Percentiles rank a stretch among this genome's conserved stretches.
Conservation (phyloP, 805 yeast species). For the Wickerhamiella vanderwaltii region DNA sequence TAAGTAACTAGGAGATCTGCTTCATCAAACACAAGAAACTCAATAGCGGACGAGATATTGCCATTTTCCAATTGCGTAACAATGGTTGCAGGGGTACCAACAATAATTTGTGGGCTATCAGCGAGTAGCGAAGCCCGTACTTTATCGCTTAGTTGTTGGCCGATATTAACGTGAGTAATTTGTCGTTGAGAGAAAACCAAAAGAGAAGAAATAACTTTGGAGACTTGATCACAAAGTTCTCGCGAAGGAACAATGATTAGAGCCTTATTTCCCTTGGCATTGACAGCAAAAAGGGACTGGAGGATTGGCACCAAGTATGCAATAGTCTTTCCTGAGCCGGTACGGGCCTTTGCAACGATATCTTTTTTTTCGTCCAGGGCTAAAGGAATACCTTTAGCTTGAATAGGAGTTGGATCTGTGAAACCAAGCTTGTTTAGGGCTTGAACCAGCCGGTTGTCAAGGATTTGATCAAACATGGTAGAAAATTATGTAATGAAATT, state of each 20-base stretch:
- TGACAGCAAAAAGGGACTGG: slow-evolving; percentile 50
- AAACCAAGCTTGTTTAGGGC: slow-evolving; percentile 74
- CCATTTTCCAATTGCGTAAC: slow-evolving; percentile 36
- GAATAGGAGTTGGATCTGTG: slow-evolving; percentile 79
- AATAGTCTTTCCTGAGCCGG: slow-evolving; percentile 93
- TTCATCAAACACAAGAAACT: slow-evolving; percentile 80
- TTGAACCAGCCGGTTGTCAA: slow-evolving; percentile 74
- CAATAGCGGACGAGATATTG: slow-evolving; percentile 42
- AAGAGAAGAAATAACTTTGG: slow-evolving; percentile 54
- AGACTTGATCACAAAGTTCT: slow-evolving; percentile 80
- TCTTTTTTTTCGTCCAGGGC: slow-evolving; percentile 86
- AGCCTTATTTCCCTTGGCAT: slow-evolving; percentile 34
- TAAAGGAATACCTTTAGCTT: slow-evolving; percentile 80
- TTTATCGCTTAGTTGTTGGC: slow-evolving; percentile 48
- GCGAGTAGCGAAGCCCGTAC: slow-evolving; percentile 59
- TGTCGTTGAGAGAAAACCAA: slow-evolving; percentile 57
- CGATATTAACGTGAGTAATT: slow-evolving; percentile 53
- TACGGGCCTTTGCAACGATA: slow-evolving; percentile 83
- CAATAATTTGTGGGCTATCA: slow-evolving; percentile 66
- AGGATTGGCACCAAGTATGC: slow-evolving; percentile 82
- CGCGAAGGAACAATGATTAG: slow-evolving; percentile 85
- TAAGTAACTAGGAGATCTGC: slow-evolving; percentile 83
- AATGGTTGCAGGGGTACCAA: slow-evolving; percentile 79
- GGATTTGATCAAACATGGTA: slow-evolving; percentile 26
- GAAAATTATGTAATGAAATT: neutral